Percentiles rank a stretch among this genome's conserved stretches.
Evolutionary conservation across 768 basidiomycete genomes (phyloP).

Genomic region (Xanthoconium stramineum): DNA sequence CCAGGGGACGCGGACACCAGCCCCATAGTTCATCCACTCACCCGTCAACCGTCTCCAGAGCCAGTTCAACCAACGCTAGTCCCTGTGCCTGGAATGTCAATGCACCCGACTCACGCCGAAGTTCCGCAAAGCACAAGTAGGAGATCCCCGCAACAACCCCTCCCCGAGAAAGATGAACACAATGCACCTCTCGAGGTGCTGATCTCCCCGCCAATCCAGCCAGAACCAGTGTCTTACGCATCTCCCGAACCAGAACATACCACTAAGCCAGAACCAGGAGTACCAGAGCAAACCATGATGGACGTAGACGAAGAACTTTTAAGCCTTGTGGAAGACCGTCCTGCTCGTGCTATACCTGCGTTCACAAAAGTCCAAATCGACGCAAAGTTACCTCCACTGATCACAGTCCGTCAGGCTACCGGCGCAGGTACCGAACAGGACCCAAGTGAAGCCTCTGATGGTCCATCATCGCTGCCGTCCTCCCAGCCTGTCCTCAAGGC

Average conservation of each 20-base stretch:
- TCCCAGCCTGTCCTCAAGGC: constrained; percentile 10
- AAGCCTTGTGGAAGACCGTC: constrained; percentile 60
- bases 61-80: neutral
- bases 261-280: constrained; percentile 1
- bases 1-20: neutral
- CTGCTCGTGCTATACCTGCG: constrained; percentile 3
- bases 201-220: neutral
- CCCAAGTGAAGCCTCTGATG: constrained; percentile 2
- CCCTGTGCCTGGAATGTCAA: neutral
- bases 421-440: neutral
- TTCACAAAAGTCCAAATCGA: neutral
- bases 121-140: constrained; percentile 3
- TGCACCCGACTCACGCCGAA: neutral
- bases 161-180: constrained; percentile 3
- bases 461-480: neutral
- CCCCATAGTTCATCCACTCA: neutral
- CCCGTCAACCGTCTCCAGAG: constrained; percentile 3
- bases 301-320: constrained; percentile 63
- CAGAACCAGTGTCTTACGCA: constrained; percentile 6
- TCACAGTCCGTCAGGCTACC: neutral
- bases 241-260: constrained; percentile 6
- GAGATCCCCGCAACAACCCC: constrained; percentile 16
- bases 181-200: neutral
- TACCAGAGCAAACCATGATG: constrained; percentile 31
- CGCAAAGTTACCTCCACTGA: neutral